Conservation (phyloP, 176 grass and related monocot species). For the Aegilops sharonensis region DNA sequence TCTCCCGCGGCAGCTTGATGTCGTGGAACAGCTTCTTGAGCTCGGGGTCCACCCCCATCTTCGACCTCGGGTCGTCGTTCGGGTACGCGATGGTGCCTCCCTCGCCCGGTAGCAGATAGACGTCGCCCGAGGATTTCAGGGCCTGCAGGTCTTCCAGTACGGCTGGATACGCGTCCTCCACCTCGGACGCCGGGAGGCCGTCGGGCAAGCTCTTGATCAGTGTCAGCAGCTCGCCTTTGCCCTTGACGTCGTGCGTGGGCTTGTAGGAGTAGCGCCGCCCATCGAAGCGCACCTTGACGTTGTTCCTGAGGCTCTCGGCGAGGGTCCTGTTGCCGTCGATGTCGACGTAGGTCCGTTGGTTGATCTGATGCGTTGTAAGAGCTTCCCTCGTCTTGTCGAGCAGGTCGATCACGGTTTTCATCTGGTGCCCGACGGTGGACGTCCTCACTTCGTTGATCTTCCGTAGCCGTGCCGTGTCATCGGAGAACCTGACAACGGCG, state of each 20-base stretch:
- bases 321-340: background rate
- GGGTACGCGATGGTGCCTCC: background rate
- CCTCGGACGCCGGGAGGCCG: background rate
- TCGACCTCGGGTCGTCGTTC: background rate
- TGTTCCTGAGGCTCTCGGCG: background rate
- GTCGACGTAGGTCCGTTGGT: background rate
- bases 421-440: background rate
- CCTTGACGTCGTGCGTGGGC: background rate
- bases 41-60: background rate
- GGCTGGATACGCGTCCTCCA: background rate
- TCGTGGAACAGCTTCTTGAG: background rate
- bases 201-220: background rate
- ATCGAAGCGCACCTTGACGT: background rate
- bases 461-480: conserved; percentile 1
- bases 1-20: background rate
- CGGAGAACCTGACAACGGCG: background rate
- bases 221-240: background rate
- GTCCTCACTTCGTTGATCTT: background rate
- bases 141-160: background rate
- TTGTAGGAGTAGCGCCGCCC: background rate
- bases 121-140: background rate
- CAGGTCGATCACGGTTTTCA: background rate
- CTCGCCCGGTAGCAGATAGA: background rate
- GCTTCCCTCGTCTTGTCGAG: background rate
- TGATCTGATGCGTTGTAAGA: background rate